Evolutionary conservation across 2,329 filamentous ascomycete genomes (phyloP), one percentile per base, ranked within the genome.

Genomic region (Anthostomella pinea): DNA sequence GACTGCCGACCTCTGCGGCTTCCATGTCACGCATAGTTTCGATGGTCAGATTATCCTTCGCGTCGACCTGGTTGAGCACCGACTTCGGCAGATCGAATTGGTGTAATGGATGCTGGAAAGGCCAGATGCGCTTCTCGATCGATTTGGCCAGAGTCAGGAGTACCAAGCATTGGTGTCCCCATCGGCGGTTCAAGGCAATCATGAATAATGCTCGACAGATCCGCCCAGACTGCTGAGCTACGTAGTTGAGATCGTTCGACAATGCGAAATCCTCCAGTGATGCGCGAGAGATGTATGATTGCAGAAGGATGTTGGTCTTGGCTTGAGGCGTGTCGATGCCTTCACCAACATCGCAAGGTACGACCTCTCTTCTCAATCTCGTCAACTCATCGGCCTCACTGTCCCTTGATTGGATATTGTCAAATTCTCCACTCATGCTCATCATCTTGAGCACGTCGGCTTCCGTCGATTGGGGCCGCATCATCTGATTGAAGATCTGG

Each of bases 181-280:
- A 98, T 49, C 88, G 79, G 41, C 93, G 77, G 62, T 97, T 97
- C 33, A 98, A 70, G 2, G 93, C 91, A 53, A 98, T 91, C 88
- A 97, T 95, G 64, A 98, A 98, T 11, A 98, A 67, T 3, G 94
- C 88, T 44, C 94, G 77, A 56, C 90, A 96, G 39, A 98, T 98
- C 62, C 93, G 83, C 2, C 89, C 87, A 8, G 93, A 85, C 60
- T 98, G 95, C 59, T 98, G 93, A 2, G 93, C 88, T 27, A 98
- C 87, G 56, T 98, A 98, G 46, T 88, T 88, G 28, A 87, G 83
- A 59, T 98, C 93, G 14, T 94, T 97, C 2, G 85, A 78, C 8
- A 98, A 69, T 0, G 93, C 91, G 64, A 97, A 98, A 60, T 98
- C 93, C 46, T 97, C 91, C 0, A 93, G 75, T 51, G 86, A 84